Evolutionary conservation across 257 asterid genomes (phyloP), one percentile per base, ranked within the genome.

Genomic region (Rehmannia glutinosa): DNA sequence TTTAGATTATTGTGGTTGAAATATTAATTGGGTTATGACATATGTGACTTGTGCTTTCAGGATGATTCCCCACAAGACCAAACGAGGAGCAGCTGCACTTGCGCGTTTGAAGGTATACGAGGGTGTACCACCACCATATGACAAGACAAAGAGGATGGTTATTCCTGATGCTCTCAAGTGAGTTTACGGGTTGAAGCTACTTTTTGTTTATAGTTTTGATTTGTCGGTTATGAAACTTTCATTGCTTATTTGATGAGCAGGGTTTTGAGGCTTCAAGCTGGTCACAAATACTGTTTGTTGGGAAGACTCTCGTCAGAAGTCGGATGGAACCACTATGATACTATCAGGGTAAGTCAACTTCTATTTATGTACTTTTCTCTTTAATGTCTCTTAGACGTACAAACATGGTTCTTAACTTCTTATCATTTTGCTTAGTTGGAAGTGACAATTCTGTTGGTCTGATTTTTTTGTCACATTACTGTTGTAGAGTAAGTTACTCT

Each of bases 261-360:
- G 96, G 97, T 92, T 52, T 62, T 92, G 89, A 82, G 96, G 80
- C 91, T 92, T 54, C 96, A 91, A 78, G 89, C 91, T 24, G 94
- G 96, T 16, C 96, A 86, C 75, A 88, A 86, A 25, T 88, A 89
- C 76, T 85, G 97, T 60, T 59, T 89, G 69, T 68, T 92, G 84
- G 98, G 98, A 35, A 73, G 82, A 72, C 95, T 92, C 28, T 92
- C 98, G 16, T 84, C 97, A 0, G 97, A 92, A 74, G 96, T 92
- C 33, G 98, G 98, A 64, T 92, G 98, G 98, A 89, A 89, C 78
- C 86, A 89, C 56, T 89, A 84, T 47, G 96, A 92, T 60, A 92
- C 91, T 11, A 87, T 92, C 75, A 85, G 75, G 92, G 98, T 85
- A 69, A 69, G 83, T 83, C 4, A 17, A 1, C 30, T 12, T 24